Percentiles rank a stretch among this genome's conserved stretches.
phyloP scores from a whole-genome alignment of 2,329 filamentous ascomycete genomes.

The Basipetospora sp. region DNA sequence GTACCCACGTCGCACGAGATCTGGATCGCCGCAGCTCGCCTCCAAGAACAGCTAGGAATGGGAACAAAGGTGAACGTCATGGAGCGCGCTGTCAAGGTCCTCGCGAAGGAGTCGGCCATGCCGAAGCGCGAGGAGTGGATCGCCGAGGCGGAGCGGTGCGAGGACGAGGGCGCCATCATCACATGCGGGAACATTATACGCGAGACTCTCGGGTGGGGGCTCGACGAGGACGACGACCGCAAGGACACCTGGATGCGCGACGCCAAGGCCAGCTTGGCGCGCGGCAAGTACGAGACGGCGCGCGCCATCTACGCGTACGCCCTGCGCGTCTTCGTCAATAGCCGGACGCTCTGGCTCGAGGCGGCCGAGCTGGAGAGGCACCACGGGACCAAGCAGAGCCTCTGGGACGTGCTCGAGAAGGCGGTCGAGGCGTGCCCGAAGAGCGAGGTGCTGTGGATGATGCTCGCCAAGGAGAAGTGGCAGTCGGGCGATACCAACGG shows the following conservation, averaged over 20 bases:
- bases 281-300: slow-evolving; percentile 78
- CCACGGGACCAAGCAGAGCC: slow-evolving; percentile 58
- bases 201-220: slow-evolving; percentile 79
- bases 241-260: slow-evolving; percentile 95
- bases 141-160: slow-evolving; percentile 80
- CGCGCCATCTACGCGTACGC: slow-evolving; percentile 87
- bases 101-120: slow-evolving; percentile 89
- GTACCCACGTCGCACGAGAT: slow-evolving; percentile 87
- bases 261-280: slow-evolving; percentile 63
- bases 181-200: slow-evolving; percentile 83
- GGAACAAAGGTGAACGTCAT: slow-evolving; percentile 75
- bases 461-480: slow-evolving; percentile 90
- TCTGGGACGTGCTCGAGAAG: slow-evolving; percentile 79
- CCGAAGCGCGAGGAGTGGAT: slow-evolving; percentile 96
- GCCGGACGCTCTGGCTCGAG: slow-evolving; percentile 76
- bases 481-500: slow-evolving; percentile 75
- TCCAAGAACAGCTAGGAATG: slow-evolving; percentile 78
- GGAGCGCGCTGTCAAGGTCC: slow-evolving; percentile 77
- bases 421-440: slow-evolving; percentile 86
- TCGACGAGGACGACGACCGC: slow-evolving; percentile 92
- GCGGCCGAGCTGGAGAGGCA: slow-evolving; percentile 83
- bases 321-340: slow-evolving; percentile 75
- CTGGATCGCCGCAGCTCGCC: slow-evolving; percentile 83
- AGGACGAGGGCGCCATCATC: slow-evolving; percentile 73
- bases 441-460: slow-evolving; percentile 86